Evolutionary conservation across 176 grass and related monocot species (phyloP), one percentile per base, ranked within the genome.

Genomic region (Eleusine coracana): DNA sequence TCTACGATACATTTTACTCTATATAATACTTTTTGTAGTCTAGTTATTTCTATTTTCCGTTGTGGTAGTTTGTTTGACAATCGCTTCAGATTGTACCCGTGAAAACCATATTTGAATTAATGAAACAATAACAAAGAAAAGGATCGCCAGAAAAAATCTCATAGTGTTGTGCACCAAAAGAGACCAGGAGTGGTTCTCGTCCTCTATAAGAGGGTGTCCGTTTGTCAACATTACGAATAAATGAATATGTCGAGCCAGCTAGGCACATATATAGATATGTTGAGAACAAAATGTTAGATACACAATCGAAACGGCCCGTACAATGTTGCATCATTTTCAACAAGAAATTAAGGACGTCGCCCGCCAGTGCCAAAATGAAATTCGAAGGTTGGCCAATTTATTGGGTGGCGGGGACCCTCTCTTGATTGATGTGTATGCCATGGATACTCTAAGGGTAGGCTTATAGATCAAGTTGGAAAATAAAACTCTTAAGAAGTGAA

Each of bases 181-280:
- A 44, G 37, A 58, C 18, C 40, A 50, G 27, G 58, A 62, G 8
- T 36, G 49, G 34, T 58, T 51, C 49, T 17, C 16, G 52, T 20
- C 3, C 52, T 4, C 52, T 4, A 4, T 55, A 27, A 54, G 15
- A 41, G 7, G 46, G 29, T 23, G 9, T 9, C 29, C 37, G 68
- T 54, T 21, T 41, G 48, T 67, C 56, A 77, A 77, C 38, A 8
- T 25, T 83, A 14, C 5, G 65, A 20, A 74, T 67, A 34, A 83
- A 58, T 34, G 17, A 41, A 46, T 20, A 40, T 1, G 34, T 15
- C 36, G 37, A 25, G 1, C 17, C 40, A 37, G 34, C 15, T 15
- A 50, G 13, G 56, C 15, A 65, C 37, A 52, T 25, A 25, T 25
- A 25, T 52, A 39, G 18, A 69, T 55, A 56, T 52, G 14, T 52